Base-by-base conservation (phyloP, 2,329 filamentous ascomycete species). In the Fusarium euwallaceae region DNA sequence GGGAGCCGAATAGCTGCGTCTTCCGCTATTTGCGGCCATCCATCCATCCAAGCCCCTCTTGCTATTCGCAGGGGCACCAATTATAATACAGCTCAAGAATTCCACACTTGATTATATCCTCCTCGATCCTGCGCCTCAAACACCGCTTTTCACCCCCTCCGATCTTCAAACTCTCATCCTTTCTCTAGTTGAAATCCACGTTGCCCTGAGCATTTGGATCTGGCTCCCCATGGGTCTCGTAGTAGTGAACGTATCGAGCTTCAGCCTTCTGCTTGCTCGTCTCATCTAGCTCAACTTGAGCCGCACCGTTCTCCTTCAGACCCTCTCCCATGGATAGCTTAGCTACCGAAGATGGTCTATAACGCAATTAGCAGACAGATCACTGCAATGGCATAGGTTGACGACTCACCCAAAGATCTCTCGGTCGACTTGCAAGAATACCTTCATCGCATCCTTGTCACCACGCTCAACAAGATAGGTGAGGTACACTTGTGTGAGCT, bases 391-490 rank as follows among this genome's bases (percentile, higher is more conserved):
- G 3, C 9, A n/a, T 58, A 22, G 59, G 41, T 61, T 59, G 48
- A 12, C 20, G 53, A 79, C 90, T 83, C 85, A 92, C 91, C 97
- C 97, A 81, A 97, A 97, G 69, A 98, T 90, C 82, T 97, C 94
- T 51, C 92, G 90, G 81, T 99, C 96, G 39, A 98, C 86, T 69
- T 88, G 86, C 80, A 98, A 87, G 82, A 95, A 98, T 78, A 95
- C 93, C 83, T 95, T 94, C 85, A 97, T 96, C 2, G 94, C 90
- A 36, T 95, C 91, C 81, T 95, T 94, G 70, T 91, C 92, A 16
- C 96, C 95, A 64, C 94, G 89, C 77, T 97, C 92, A 73, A 97
- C 90, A 39, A 99, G 87, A 80, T 97, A 98, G 14, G 88, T 86
- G 86, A 98, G 91, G 82, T 98, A 99, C 65, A 88, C 86, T 71